Percentiles rank a stretch among this genome's conserved stretches.
Evolutionary conservation across 2,329 filamentous ascomycete genomes (phyloP).

Genomic region (Exserohilum rostratum): DNA sequence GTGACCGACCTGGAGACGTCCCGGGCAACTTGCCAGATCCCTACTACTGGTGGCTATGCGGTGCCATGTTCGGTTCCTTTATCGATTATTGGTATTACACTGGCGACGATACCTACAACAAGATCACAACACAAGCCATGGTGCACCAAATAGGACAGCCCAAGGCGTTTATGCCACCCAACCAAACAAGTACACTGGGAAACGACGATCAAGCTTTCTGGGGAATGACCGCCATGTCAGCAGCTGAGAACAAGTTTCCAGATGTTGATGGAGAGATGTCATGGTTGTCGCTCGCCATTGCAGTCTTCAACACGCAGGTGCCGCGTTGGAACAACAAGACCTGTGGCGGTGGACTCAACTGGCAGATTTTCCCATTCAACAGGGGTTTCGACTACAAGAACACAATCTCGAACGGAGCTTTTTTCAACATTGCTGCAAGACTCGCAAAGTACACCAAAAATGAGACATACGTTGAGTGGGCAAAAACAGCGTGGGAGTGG

Average conservation of each 20-base stretch:
- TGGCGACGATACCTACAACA: constrained; percentile 43
- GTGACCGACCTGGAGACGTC: constrained; percentile 63
- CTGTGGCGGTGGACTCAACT: constrained; percentile 69
- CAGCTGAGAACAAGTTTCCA: constrained; percentile 69
- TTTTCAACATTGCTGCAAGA: constrained; percentile 79
- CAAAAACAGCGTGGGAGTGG: constrained; percentile 65
- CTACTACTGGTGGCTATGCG: constrained; percentile 51
- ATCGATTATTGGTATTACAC: constrained; percentile 50
- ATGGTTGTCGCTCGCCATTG: constrained; percentile 70
- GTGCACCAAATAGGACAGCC: constrained; percentile 71
- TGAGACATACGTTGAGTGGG: constrained; percentile 61
- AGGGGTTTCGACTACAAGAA: constrained; percentile 82
- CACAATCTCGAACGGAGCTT: constrained; percentile 74
- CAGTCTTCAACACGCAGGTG: constrained; percentile 73
- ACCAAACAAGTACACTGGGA: constrained; percentile 66
- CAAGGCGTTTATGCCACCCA: constrained; percentile 76
- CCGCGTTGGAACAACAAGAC: constrained; percentile 68
- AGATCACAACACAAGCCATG: constrained; percentile 58
- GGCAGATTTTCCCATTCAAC: constrained; percentile 79
- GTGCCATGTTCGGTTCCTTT: constrained; percentile 46
- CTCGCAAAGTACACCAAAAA: constrained; percentile 71
- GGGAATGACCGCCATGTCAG: constrained; percentile 68
- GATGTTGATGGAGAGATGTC: constrained; percentile 50
- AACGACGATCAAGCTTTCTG: constrained; percentile 78
- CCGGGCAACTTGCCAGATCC: constrained; percentile 60